These are phyloP conservation scores for Lactifluus pinguis DNA, from an alignment of 768 basidiomycete genomes.

Conservation along the genomic window DNA sequence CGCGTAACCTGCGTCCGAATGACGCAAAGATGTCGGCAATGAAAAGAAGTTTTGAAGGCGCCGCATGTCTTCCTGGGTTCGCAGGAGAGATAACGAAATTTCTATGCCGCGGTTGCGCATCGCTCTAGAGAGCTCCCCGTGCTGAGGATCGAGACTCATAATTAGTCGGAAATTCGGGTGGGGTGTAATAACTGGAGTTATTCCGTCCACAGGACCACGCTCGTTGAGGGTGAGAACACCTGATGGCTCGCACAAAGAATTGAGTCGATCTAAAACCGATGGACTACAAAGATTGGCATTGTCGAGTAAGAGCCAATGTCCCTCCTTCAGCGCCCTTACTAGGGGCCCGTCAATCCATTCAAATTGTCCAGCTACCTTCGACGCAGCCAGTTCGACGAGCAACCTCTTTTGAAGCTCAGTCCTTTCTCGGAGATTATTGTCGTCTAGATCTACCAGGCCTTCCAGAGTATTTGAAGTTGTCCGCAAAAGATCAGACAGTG, in stretches of 20 bases:
- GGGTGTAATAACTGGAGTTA: conserved; percentile 64
- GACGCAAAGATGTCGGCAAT: not conserved
- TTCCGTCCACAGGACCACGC: conserved; percentile 72
- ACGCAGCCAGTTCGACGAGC: conserved; percentile 20
- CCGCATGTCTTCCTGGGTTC: conserved; percentile 9
- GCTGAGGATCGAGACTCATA: conserved; percentile 86
- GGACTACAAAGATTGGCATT: conserved; percentile 92
- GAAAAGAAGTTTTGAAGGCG: conserved; percentile 12
- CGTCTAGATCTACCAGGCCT: conserved; percentile 20
- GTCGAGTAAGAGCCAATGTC: conserved; percentile 86
- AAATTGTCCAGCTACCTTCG: conserved; percentile 47
- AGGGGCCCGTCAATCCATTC: conserved; percentile 96
- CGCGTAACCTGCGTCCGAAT: not conserved
- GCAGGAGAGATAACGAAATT: conserved; percentile 39
- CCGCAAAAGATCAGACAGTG: conserved; percentile 20
- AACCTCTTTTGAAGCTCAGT: conserved; percentile 1
- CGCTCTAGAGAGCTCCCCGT: conserved; percentile 65
- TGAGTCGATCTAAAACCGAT: conserved; percentile 92
- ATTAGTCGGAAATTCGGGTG: conserved; percentile 88
- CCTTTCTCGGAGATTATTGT: conserved; percentile 2
- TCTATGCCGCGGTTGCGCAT: conserved; percentile 98
- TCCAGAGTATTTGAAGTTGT: conserved; percentile 25
- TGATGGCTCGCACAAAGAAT: conserved; percentile 86
- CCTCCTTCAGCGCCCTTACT: conserved; percentile 73
- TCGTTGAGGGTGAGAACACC: conserved; percentile 84